Conservation (phyloP, 129 eudicot genomes). For the Deinandra increscens region DNA sequence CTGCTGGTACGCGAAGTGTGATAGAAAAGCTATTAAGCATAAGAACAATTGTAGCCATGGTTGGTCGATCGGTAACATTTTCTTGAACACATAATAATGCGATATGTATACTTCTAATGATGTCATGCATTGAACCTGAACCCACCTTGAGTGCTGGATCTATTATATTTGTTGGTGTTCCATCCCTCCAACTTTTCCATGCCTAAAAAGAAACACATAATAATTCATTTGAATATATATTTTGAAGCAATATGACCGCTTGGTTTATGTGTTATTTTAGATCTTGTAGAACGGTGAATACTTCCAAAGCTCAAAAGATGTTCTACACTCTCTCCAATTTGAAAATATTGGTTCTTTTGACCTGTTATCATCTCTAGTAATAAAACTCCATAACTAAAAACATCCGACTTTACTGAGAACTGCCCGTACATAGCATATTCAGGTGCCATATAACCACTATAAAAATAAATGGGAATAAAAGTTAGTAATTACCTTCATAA, state of each 20-base stretch:
- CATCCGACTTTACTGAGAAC: conserved; percentile 28
- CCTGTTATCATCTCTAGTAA: conserved; percentile 24
- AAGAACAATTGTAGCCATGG: not conserved
- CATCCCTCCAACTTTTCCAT: not conserved
- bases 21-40: not conserved
- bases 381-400: conserved; percentile 33
- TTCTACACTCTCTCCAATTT: not conserved
- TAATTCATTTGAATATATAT: not conserved
- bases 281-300: not conserved
- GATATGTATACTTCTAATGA: not conserved
- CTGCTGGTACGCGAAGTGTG: not conserved
- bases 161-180: not conserved
- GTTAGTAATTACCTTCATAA: not conserved
- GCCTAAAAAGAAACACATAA: not conserved
- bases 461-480: not conserved
- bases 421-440: not conserved
- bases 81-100: not conserved
- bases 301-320: not conserved
- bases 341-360: conserved; percentile 1
- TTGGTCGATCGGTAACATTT: not conserved
- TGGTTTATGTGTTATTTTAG: not conserved
- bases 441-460: not conserved
- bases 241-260: too few species aligned
- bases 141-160: not conserved
- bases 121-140: not conserved